Percentiles rank a stretch among this genome's conserved stretches.
Evolutionary conservation across 106 monocot species (phyloP).

Genomic region (Apostasia ramifera): DNA sequence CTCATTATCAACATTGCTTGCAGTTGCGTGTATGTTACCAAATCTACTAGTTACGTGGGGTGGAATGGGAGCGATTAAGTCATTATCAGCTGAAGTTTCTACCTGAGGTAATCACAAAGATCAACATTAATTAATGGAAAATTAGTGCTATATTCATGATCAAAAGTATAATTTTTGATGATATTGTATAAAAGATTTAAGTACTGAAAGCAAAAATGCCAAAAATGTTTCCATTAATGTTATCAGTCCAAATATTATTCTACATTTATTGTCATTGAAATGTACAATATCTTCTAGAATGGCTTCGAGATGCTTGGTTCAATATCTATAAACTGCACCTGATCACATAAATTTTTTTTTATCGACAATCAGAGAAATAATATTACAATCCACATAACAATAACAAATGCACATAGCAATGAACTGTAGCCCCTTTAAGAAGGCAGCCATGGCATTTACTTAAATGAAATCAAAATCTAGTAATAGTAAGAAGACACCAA

Average conservation of each 20-base stretch:
- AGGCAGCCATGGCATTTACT: neutral
- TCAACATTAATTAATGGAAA: no score
- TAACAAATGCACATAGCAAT: no score
- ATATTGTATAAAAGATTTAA: neutral
- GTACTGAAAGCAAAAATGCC: neutral
- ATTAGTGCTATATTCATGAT: neutral
- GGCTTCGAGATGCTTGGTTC: no score
- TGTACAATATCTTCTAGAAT: no score
- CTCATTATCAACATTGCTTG: conserved; percentile 10
- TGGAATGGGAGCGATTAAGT: neutral
- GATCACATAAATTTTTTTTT: no score
- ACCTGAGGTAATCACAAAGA: conserved; percentile 1
- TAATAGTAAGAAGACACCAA: neutral
- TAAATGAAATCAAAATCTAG: neutral
- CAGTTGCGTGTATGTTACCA: neutral
- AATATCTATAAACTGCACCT: no score
- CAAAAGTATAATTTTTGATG: neutral
- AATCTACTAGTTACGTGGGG: neutral
- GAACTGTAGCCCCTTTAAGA: no score
- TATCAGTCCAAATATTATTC: no score
- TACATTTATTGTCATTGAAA: no score
- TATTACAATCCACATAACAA: no score
- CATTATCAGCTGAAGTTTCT: conserved; percentile 10
- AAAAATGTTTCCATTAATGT: no score
- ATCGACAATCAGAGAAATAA: no score